Percentiles rank a stretch among this genome's conserved stretches.
Conservation (phyloP, 2,329 filamentous ascomycete genomes). For the Cercospora berteroae region DNA sequence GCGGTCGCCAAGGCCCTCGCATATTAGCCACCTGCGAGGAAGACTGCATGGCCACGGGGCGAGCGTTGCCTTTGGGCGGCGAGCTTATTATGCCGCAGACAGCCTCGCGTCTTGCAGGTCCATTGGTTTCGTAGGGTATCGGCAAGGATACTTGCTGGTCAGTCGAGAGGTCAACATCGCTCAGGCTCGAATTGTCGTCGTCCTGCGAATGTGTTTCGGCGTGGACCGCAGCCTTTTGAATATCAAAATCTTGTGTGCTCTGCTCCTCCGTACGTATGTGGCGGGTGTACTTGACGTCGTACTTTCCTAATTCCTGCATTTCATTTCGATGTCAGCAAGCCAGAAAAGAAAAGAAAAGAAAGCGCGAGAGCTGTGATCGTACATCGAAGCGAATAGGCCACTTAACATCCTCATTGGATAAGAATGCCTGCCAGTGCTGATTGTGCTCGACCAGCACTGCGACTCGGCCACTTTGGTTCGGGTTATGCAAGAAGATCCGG, state of each 20-base stretch:
- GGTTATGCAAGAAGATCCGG: not conserved
- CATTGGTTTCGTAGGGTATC: not conserved
- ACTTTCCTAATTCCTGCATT: not conserved
- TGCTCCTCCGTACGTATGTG: constrained; percentile 2
- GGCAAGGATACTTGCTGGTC: not conserved
- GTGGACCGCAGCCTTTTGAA: not conserved
- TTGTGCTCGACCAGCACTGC: constrained; percentile 1
- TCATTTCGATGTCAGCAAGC: not conserved
- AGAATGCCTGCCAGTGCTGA: not conserved
- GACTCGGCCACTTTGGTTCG: not conserved
- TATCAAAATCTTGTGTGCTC: not conserved
- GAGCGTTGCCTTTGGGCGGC: not conserved
- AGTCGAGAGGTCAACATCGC: not conserved
- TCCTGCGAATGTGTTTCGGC: not conserved
- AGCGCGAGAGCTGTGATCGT: not conserved
- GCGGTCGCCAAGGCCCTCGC: not conserved
- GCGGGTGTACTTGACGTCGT: not conserved
- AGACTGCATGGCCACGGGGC: not conserved
- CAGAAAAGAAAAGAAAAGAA: not conserved
- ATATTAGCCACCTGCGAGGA: not conserved
- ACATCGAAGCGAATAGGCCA: constrained; percentile 3
- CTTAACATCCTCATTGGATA: not conserved
- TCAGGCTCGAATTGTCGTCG: not conserved
- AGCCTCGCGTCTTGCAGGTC: not conserved
- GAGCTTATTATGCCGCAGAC: not conserved